Conservation (phyloP, 768 basidiomycete genomes). For the Pleurotus ostreatus region DNA sequence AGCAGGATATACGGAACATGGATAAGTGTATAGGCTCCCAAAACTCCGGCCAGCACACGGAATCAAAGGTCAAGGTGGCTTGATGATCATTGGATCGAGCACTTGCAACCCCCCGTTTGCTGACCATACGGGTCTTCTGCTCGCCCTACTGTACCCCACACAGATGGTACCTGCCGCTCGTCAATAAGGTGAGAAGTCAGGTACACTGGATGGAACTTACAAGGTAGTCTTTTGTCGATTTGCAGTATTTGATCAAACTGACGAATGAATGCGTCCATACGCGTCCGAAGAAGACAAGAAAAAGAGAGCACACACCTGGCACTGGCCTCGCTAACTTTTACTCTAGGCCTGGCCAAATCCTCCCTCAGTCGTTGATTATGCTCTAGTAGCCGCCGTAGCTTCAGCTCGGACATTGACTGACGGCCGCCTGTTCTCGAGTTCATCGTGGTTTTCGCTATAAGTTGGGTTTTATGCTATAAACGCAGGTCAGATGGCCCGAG, state of each 20-base stretch:
- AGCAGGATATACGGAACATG: too few relatives aligned
- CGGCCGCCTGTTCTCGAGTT: constrained; percentile 57
- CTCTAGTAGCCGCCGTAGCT: constrained; percentile 88
- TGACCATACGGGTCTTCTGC: constrained; percentile 92
- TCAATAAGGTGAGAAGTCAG: constrained; percentile 12
- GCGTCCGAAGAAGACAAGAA: constrained; percentile 24
- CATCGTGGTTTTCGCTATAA: constrained; percentile 31
- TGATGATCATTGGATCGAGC: constrained; percentile 25
- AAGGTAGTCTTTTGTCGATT: constrained; percentile 86
- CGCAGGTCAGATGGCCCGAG: too few relatives aligned
- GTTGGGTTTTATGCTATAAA: not conserved
- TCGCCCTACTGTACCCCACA: constrained; percentile 95
- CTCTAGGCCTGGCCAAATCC: constrained; percentile 82
- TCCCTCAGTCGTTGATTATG: constrained; percentile 90
- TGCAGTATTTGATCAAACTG: constrained; percentile 93
- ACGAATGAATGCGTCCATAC: constrained; percentile 2
- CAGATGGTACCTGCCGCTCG: constrained; percentile 71
- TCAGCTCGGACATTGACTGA: constrained; percentile 97
- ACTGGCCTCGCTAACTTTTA: constrained; percentile 89
- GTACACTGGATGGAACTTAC: constrained; percentile 39
- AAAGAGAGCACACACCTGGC: constrained; percentile 54
- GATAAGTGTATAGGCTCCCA: too few relatives aligned
- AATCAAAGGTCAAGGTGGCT: too few relatives aligned
- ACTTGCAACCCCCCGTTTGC: constrained; percentile 47
- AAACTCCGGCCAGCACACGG: too few relatives aligned